Evolutionary conservation across 2,329 filamentous ascomycete species (phyloP).

Genomic region (Monosporascus sp.): DNA sequence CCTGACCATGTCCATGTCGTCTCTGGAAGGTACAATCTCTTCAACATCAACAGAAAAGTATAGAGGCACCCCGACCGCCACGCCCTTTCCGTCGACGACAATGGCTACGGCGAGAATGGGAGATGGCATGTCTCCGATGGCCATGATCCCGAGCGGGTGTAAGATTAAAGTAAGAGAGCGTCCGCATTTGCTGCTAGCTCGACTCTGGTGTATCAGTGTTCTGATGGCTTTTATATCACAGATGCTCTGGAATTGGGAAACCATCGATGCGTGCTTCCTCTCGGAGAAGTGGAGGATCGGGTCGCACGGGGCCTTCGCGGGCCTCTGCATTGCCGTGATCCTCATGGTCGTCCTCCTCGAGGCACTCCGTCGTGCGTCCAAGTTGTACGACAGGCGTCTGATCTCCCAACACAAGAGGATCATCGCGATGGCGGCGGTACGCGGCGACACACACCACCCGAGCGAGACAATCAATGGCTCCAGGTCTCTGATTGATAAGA

Average conservation of each 20-base stretch:
- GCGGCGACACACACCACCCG: not conserved
- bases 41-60: not conserved
- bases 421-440: constrained; percentile 6
- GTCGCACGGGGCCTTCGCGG: constrained; percentile 67
- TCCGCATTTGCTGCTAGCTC: not conserved
- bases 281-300: constrained; percentile 66
- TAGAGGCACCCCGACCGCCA: not conserved
- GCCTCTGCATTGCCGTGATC: constrained; percentile 72
- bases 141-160: constrained; percentile 8
- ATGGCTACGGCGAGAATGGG: constrained; percentile 9
- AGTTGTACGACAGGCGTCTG: constrained; percentile 67
- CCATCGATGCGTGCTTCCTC: constrained; percentile 69
- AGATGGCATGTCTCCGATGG: not conserved
- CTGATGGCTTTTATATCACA: constrained; percentile 22
- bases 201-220: not conserved
- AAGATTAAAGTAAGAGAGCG: constrained; percentile 17
- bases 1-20: constrained; percentile 4
- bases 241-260: constrained; percentile 82
- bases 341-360: constrained; percentile 71
- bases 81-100: not conserved
- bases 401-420: constrained; percentile 37
- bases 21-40: constrained; percentile 1
- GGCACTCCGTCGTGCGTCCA: constrained; percentile 61
- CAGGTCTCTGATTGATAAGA: constrained; percentile 14
- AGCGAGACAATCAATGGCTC: constrained; percentile 2